A percentile compares a stretch with the other conserved stretches of the same genome.
phyloP scores from a whole-genome alignment of 805 yeast species.

The Metschnikowia picachoensis region DNA sequence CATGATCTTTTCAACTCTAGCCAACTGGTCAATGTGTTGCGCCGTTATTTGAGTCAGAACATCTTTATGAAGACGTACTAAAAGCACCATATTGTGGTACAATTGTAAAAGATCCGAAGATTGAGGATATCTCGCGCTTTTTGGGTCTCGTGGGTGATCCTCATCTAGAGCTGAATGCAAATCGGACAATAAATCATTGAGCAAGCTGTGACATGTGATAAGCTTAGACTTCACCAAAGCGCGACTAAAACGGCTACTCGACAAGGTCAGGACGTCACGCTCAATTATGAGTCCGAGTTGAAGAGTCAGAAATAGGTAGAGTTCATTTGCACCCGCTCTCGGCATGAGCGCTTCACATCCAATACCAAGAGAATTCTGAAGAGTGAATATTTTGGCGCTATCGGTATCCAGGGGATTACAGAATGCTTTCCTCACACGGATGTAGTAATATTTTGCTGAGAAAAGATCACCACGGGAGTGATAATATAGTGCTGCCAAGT shows the following conservation, averaged over 20 bases:
- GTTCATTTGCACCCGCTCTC: conserved; percentile 23
- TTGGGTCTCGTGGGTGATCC: neutral
- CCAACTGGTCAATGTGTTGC: neutral
- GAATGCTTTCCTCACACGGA: conserved; percentile 25
- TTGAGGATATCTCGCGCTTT: neutral
- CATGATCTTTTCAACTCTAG: neutral
- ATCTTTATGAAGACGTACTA: neutral
- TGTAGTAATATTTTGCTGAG: conserved; percentile 38
- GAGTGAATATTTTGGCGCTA: neutral
- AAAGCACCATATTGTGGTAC: neutral
- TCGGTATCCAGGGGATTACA: neutral
- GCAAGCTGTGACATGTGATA: conserved; percentile 1
- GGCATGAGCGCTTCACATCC: conserved; percentile 22
- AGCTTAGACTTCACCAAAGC: neutral
- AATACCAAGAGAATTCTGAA: conserved; percentile 19
- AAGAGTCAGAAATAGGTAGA: conserved; percentile 26
- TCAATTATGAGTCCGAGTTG: conserved; percentile 18
- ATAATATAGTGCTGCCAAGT: conserved; percentile 37
- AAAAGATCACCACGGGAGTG: conserved; percentile 36
- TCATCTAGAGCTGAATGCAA: neutral
- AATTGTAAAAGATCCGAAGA: neutral
- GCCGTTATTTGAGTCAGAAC: neutral
- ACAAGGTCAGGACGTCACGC: neutral
- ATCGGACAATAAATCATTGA: conserved; percentile 8
- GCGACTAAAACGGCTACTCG: neutral